Evolutionary conservation across 2,329 filamentous ascomycete species (phyloP).

Genomic region (Aspergillus sclerotialis): DNA sequence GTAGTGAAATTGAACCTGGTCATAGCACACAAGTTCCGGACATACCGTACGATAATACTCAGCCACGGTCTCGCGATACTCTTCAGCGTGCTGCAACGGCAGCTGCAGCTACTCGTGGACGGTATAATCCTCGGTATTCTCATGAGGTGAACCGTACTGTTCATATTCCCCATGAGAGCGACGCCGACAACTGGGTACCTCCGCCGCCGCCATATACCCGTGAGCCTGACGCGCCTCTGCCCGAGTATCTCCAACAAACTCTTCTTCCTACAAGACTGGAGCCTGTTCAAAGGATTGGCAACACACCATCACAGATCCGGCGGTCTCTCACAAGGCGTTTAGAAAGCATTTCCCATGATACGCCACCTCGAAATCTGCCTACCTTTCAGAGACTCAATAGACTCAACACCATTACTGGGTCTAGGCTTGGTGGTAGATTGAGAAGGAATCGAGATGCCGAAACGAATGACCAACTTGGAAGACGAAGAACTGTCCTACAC

Average conservation of each 20-base stretch:
- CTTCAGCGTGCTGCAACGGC: slow-evolving; percentile 65
- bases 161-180: slow-evolving; percentile 76
- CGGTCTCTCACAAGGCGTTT: slow-evolving; percentile 20
- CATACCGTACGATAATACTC: slow-evolving; percentile 65
- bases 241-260: slow-evolving; percentile 28
- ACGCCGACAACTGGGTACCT: slow-evolving; percentile 82
- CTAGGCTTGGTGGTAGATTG: slow-evolving; percentile 10
- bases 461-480: slow-evolving; percentile 5
- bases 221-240: slow-evolving; percentile 29
- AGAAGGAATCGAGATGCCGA: slow-evolving; percentile 13
- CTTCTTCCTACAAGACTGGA: slow-evolving; percentile 23
- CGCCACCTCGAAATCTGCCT: slow-evolving; percentile 17
- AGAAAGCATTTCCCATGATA: slow-evolving; percentile 13
- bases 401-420: slow-evolving; percentile 19
- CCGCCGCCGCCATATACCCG: slow-evolving; percentile 68
- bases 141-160: slow-evolving; percentile 37
- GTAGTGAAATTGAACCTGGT: slow-evolving; percentile 12
- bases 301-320: slow-evolving; percentile 9
- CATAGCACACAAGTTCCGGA: slow-evolving; percentile 55
- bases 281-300: slow-evolving; percentile 8
- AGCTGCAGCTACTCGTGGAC: slow-evolving; percentile 64
- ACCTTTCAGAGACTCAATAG: slow-evolving; percentile 22
- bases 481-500: slow-evolving; percentile 9
- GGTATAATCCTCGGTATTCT: slow-evolving; percentile 50
- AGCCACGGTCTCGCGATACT: slow-evolving; percentile 62